Conservation (phyloP, 2,329 filamentous ascomycete species). For the Penicillium griseofulvum region DNA sequence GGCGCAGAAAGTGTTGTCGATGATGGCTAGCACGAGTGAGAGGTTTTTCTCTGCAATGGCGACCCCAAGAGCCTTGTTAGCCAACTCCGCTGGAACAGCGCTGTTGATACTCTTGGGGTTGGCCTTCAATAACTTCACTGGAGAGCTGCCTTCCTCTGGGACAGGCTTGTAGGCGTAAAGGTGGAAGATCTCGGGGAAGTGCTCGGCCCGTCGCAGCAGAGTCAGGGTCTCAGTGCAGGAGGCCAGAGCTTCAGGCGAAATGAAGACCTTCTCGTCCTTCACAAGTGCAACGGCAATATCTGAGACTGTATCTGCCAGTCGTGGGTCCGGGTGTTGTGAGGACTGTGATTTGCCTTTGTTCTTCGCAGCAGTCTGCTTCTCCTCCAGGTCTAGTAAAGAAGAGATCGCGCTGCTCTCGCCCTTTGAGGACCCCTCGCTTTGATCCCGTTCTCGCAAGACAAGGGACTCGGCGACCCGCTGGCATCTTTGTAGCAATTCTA, state of each 20-base stretch:
- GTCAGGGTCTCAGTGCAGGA: constrained; percentile 75
- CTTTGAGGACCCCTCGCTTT: constrained; percentile 14
- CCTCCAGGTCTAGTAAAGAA: constrained; percentile 42
- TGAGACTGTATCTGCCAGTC: constrained; percentile 48
- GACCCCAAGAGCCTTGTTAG: constrained; percentile 70
- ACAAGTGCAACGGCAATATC: constrained; percentile 66
- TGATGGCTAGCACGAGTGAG: constrained; percentile 72
- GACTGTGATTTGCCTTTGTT: constrained; percentile 22
- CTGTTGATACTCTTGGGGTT: constrained; percentile 68
- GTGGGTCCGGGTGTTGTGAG: constrained; percentile 33
- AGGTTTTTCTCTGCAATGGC: constrained; percentile 80
- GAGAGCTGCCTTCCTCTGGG: constrained; percentile 60
- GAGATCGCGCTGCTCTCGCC: constrained; percentile 40
- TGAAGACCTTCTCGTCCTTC: constrained; percentile 72
- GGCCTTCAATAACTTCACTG: constrained; percentile 58
- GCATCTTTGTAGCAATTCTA: constrained; percentile 36
- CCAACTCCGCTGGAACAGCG: constrained; percentile 69
- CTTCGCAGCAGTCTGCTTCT: constrained; percentile 28
- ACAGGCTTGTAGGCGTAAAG: constrained; percentile 81
- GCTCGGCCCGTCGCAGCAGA: constrained; percentile 68
- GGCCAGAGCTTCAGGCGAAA: constrained; percentile 69
- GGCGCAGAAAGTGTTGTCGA: constrained; percentile 57
- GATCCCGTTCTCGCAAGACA: constrained; percentile 27
- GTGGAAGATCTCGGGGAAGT: constrained; percentile 74
- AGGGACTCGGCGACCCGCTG: constrained; percentile 33